These are phyloP conservation scores for Diaporthe vaccinii DNA, from an alignment of 2,329 filamentous ascomycete species.

Conservation along the genomic window DNA sequence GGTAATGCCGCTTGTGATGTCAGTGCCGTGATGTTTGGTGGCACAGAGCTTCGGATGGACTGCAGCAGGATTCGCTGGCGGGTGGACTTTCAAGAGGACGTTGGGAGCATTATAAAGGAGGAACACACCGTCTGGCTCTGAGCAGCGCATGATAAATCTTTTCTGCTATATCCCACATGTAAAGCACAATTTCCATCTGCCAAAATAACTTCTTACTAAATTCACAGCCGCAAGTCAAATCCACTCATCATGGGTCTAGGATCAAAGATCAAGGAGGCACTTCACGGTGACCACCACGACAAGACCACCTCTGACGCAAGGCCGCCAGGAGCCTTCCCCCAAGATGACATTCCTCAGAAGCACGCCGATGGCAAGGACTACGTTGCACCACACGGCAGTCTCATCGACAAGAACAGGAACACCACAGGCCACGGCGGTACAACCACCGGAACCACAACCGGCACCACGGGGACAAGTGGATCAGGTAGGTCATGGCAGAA, in stretches of 20 bases:
- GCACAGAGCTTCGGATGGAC: constrained; percentile 7
- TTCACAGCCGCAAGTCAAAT: background rate
- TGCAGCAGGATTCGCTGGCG: constrained; percentile 15
- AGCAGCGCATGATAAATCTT: background rate
- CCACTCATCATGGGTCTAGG: constrained; percentile 45
- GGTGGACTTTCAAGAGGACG: background rate
- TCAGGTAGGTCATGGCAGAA: background rate
- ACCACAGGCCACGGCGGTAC: constrained; percentile 14
- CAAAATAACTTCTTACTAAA: background rate
- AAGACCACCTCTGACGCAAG: constrained; percentile 33
- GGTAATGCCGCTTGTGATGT: constrained; percentile 14
- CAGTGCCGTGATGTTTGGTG: constrained; percentile 11
- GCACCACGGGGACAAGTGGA: background rate
- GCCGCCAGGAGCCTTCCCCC: constrained; percentile 42
- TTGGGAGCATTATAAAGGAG: background rate
- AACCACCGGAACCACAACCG: constrained; percentile 18
- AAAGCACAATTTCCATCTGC: background rate
- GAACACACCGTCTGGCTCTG: background rate
- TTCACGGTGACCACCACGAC: constrained; percentile 42
- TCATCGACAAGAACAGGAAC: constrained; percentile 23
- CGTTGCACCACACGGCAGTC: constrained; percentile 35
- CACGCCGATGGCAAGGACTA: constrained; percentile 36
- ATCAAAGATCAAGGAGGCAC: constrained; percentile 46
- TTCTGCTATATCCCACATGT: background rate
- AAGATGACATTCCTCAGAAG: constrained; percentile 42